Conservation (phyloP, 352 stramenopile species). For the Ophiocytium majus region DNA sequence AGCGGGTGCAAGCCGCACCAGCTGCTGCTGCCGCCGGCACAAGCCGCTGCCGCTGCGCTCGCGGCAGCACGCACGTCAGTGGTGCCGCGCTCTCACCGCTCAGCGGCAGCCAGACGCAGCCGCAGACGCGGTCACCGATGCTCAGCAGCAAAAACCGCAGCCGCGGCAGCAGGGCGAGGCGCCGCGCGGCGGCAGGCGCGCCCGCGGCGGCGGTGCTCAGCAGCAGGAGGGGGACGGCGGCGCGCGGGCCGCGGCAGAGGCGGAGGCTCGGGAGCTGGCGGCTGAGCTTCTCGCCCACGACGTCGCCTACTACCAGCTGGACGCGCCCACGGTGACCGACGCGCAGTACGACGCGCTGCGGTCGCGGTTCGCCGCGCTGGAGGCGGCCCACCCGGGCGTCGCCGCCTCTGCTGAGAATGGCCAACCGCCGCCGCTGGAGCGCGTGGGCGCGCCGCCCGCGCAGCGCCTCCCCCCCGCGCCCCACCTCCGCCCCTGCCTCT, state of each 20-base stretch:
- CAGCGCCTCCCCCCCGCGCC: constrained; percentile 47
- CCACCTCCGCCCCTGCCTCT: constrained; percentile 59
- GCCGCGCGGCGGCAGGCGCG: no score
- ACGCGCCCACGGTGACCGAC: constrained; percentile 43
- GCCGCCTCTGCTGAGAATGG: constrained; percentile 15
- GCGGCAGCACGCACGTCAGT: no score
- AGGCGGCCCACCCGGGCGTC: constrained; percentile 29
- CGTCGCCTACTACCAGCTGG: constrained; percentile 31
- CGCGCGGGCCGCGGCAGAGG: not conserved
- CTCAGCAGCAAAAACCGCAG: no score
- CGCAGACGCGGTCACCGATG: no score
- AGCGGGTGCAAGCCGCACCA: no score
- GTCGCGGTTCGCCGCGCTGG: constrained; percentile 26
- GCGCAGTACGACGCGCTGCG: constrained; percentile 48
- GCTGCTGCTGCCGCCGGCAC: no score
- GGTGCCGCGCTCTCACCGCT: no score
- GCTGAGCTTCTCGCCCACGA: not conserved
- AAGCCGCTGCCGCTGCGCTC: no score
- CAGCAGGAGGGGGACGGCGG: not conserved
- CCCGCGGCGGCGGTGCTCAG: not conserved
- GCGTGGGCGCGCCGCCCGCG: not conserved
- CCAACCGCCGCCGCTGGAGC: constrained; percentile 20
- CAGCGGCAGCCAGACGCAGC: no score
- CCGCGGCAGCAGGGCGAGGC: no score
- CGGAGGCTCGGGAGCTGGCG: not conserved